A percentile compares a stretch with the other conserved stretches of the same genome.
Evolutionary conservation across 2,329 filamentous ascomycete genomes (phyloP).

Genomic region (Lachnellula suecica): DNA sequence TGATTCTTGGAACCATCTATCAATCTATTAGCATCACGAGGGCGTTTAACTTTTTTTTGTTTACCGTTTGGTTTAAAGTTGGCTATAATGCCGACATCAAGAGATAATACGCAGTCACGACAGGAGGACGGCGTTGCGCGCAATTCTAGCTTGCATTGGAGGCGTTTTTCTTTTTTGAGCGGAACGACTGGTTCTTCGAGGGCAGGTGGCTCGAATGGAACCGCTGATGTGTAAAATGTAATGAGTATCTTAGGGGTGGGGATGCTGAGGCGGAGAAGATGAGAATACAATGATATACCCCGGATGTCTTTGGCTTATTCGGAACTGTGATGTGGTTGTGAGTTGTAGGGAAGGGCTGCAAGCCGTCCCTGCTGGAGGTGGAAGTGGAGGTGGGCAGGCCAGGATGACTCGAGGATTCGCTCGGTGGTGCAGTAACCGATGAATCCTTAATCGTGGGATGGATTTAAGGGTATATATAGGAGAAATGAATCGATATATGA

Average conservation of each 20-base stretch:
- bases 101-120: conserved; percentile 10
- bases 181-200: neutral
- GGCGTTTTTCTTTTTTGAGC: conserved; percentile 11
- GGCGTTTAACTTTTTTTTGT: no score
- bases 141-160: conserved; percentile 6
- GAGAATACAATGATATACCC: neutral
- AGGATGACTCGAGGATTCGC: no score
- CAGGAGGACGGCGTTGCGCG: conserved; percentile 3
- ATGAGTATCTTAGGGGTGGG: conserved; percentile 4
- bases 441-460: no score
- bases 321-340: neutral
- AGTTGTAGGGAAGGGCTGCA: neutral
- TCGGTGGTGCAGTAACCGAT: neutral
- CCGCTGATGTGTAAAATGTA: conserved; percentile 10
- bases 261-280: neutral
- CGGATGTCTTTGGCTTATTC: neutral
- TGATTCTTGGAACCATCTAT: neutral
- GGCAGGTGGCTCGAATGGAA: neutral
- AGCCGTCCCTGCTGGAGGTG: no score
- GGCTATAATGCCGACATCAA: neutral
- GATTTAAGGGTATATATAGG: no score
- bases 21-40: neutral
- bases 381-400: neutral
- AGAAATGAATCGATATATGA: no score
- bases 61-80: no score